Evolutionary conservation across 495 filamentous ascomycete genomes (phyloP).

Genomic region (Neurospora cerealis): DNA sequence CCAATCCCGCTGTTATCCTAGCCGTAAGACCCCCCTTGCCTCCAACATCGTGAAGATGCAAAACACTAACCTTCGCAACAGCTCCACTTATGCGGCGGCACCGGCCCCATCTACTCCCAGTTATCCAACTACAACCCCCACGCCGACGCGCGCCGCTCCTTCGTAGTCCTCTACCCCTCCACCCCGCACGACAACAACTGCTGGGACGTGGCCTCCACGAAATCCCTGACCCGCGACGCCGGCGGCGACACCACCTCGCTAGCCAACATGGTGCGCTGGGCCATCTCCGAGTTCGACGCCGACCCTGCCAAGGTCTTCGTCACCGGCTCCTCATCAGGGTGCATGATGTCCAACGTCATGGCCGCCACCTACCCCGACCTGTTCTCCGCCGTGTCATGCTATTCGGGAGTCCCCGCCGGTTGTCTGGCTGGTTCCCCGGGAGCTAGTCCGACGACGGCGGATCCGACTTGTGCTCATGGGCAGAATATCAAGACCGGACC

Average conservation of each 20-base stretch:
- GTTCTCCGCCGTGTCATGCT: conserved; percentile 30
- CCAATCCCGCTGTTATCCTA: conserved; percentile 29
- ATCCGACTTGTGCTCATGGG: conserved; percentile 30
- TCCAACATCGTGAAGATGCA: neutral
- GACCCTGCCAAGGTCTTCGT: conserved; percentile 37
- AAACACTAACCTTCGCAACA: neutral
- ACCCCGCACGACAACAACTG: conserved; percentile 33
- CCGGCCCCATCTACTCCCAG: conserved; percentile 30
- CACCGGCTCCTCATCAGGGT: conserved; percentile 38
- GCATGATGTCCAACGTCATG: conserved; percentile 42
- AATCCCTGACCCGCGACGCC: conserved; percentile 38
- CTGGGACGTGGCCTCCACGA: conserved; percentile 37
- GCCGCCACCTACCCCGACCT: conserved; percentile 29
- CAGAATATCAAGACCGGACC: conserved; percentile 20
- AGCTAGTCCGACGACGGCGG: conserved; percentile 27
- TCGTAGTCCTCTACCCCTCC: conserved; percentile 38
- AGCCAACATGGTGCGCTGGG: conserved; percentile 43
- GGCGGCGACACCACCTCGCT: conserved; percentile 41
- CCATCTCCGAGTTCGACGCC: conserved; percentile 33
- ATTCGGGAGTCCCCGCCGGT: conserved; percentile 29
- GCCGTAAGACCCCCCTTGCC: conserved; percentile 20
- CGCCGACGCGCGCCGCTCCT: conserved; percentile 30
- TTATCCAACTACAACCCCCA: conserved; percentile 27
- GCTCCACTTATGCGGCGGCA: conserved; percentile 33
- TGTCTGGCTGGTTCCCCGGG: conserved; percentile 28